Conservation (phyloP, 139 green algal genomes). For the Tetraselmis striata region DNA sequence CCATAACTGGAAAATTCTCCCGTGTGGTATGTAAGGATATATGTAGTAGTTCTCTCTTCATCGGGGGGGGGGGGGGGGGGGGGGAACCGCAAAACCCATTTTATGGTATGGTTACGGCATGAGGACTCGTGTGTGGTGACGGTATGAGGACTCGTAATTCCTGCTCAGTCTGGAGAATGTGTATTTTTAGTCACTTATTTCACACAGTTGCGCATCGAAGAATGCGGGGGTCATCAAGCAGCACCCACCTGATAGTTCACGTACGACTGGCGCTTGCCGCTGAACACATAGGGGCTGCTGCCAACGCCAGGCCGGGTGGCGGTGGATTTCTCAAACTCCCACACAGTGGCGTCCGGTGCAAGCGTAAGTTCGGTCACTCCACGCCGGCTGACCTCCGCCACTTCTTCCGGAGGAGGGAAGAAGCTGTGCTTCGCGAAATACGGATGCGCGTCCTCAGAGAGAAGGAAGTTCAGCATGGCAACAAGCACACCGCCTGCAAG, state of each 20-base stretch:
- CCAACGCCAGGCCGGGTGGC: background rate
- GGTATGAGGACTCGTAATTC: no score
- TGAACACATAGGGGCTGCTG: background rate
- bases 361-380: background rate
- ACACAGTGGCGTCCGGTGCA: background rate
- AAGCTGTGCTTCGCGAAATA: constrained; percentile 19
- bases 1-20: no score
- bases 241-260: background rate
- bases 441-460: constrained; percentile 20
- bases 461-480: constrained; percentile 16
- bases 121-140: no score
- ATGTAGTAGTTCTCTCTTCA: no score
- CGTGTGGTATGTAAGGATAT: no score
- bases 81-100: no score
- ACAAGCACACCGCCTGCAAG: constrained; percentile 9
- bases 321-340: background rate
- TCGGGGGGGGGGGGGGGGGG: no score
- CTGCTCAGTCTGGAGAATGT: no score
- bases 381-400: background rate
- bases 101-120: no score
- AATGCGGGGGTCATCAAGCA: no score
- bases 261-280: background rate
- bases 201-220: no score
- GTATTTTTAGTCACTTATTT: no score
- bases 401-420: background rate